Base-by-base conservation (phyloP, 164 flowering plant species). In the Chloranthus sessilifolius region DNA sequence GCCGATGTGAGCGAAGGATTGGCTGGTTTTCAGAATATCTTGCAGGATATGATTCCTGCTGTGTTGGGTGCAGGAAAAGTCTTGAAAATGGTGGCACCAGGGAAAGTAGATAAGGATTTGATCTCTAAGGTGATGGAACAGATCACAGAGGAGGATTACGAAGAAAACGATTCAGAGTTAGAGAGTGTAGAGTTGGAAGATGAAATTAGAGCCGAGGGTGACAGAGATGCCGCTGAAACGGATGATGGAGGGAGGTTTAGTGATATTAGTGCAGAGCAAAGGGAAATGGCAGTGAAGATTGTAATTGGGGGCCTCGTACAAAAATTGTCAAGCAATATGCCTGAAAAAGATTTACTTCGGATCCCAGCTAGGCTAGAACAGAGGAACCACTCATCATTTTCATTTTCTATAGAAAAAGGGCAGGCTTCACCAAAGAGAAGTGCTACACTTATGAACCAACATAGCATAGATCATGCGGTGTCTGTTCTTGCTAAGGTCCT, bases 31-130 rank as follows among this genome's bases (percentile, higher is more conserved):
- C 79, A 72, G 56, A 80, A 72, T 62, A 63, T 76, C 34, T 66
- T 84, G 59, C 71, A 64, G 23, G 95, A 86, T 74, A 73, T 82
- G 89, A 82, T 83, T 56, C 95, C 99, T 66, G 92, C 84, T 50
- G 82, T 74, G 50, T 76, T 75, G 70, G 75, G 88, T 48, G 86
- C 76, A 59, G n/a, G n/a, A n/a, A n/a, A n/a, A n/a, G 83, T 86
- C 53, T 49, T 85, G 69, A 82, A 83, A 57, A 86, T 85, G 53
- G 76, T 80, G 34, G 51, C 70, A 14, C 88, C 90, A 4, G 87
- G 61, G 21, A 80, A 83, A 56, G 73, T 71, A 24, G 88, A 88
- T 55, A 67, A 29, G 52, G 91, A 81, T 71, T 37, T 82, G 24
- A 71, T 85, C 47, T 78, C 87, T 25, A 79, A 78, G 60, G 80